Base-by-base conservation (phyloP, 441 rosid species). In the Raphanus hybrid region DNA sequence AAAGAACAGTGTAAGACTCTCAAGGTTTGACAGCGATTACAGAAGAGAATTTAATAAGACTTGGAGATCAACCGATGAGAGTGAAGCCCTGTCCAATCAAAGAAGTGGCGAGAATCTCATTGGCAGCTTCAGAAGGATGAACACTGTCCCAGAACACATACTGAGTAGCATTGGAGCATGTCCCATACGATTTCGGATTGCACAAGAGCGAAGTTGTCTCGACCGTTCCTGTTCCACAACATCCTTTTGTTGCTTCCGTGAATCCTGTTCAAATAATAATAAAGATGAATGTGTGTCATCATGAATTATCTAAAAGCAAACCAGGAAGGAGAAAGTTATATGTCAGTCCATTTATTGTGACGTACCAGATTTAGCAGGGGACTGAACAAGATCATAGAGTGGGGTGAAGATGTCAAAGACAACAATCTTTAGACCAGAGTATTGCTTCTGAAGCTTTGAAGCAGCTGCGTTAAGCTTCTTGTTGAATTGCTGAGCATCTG, bases 131-230 rank as follows among this genome's bases (percentile, higher is more conserved):
- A 55, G 98, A 88, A 8, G 98, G 98, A 81, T 93, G 99, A 26
- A 93, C 92, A 74, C 91, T 84, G 83, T 95, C 98, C 88, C 92
- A 95, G 72, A 95, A 95, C 82, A 95, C 94, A 75, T 87, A 92
- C 79, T 90, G 90, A 14, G 89, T 81, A 18, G 98, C 98, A 82
- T 90, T 92, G 3, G 97, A 8, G 55, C 99, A 96, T 57, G 98
- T 90, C 71, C 99, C 97, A 1, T 50, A 71, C 1, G 97, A 78
- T 58, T 82, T 83, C 2, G 89, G 84, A 78, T 96, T 92, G 88
- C 99, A 96, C 84, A 93, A 78, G 62, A 93, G 68, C 23, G 71
- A 41, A 1, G 98, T 91, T 35, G 91, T 88, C 85, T 92, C 98
- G 0, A 88, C 78, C 3, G 83, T 84, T 67, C 99, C 97, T 32